These are phyloP conservation scores for Globisporangium echinulatum DNA, from an alignment of 352 stramenopile genomes.

Conservation along the genomic window DNA sequence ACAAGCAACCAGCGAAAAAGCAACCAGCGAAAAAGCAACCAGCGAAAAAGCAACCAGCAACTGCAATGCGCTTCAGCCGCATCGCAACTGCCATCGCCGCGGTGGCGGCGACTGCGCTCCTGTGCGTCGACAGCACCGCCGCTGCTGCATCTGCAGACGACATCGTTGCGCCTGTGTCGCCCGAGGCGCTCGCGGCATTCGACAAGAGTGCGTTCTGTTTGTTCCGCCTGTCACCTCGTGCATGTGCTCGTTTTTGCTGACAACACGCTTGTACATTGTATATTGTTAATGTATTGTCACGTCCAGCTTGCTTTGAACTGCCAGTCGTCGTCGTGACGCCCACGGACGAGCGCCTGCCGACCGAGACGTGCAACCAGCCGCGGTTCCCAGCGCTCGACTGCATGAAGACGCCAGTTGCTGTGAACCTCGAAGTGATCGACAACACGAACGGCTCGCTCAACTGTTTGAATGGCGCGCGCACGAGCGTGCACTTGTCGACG, in stretches of 20 bases:
- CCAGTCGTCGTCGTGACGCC: constrained; percentile 63
- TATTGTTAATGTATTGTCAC: not conserved
- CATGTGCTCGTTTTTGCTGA: not conserved
- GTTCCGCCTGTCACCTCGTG: no score
- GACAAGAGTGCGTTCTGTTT: constrained; percentile 6
- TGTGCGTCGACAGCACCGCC: not conserved
- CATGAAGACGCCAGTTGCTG: constrained; percentile 49
- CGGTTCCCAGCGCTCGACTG: constrained; percentile 63
- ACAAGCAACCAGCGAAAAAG: no score
- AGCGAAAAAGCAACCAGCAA: no score
- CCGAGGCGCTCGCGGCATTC: constrained; percentile 1
- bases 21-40: no score
- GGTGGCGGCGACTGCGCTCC: not conserved
- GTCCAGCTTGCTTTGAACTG: constrained; percentile 55
- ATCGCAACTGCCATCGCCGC: not conserved
- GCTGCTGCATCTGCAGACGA: not conserved
- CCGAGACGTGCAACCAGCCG: constrained; percentile 63
- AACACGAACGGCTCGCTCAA: constrained; percentile 47
- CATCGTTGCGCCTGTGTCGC: no score
- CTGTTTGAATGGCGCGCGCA: constrained; percentile 39
- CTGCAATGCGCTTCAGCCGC: not conserved
- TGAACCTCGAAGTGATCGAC: constrained; percentile 60
- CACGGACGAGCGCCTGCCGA: constrained; percentile 46
- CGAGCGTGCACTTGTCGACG: constrained; percentile 35
- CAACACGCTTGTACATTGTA: not conserved